phyloP scores from a whole-genome alignment of 169 alveolate species.

The Toxoplasma gondii region DNA sequence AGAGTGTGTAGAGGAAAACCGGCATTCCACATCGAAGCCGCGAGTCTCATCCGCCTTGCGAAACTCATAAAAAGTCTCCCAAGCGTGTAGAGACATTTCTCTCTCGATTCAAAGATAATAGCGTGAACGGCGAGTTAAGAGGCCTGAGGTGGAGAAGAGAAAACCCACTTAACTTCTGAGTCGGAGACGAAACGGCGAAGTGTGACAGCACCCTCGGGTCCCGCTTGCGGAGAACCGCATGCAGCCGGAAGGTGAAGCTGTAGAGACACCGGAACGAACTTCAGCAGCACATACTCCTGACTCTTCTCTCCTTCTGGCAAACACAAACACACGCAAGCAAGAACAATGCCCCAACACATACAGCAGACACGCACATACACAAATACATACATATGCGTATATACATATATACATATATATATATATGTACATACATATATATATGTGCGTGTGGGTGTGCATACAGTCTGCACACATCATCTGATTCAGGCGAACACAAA shows the following conservation, averaged over 20 bases:
- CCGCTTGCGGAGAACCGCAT: not conserved
- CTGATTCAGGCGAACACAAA: not conserved
- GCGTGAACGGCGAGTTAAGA: not conserved
- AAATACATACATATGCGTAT: not conserved
- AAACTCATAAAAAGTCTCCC: too few relatives aligned
- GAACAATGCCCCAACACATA: not conserved
- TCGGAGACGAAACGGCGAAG: slow-evolving; percentile 15
- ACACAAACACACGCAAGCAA: not conserved
- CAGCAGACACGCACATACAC: not conserved
- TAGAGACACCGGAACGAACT: slow-evolving; percentile 27
- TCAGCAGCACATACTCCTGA: slow-evolving; percentile 19
- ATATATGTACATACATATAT: not conserved
- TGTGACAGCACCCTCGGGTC: not conserved
- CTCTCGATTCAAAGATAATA: too few relatives aligned
- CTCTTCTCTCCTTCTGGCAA: not conserved
- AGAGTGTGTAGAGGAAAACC: too few relatives aligned
- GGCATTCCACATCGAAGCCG: too few relatives aligned
- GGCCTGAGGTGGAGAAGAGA: not conserved
- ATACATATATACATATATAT: not conserved
- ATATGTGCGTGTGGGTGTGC: not conserved
- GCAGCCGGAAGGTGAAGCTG: slow-evolving; percentile 28
- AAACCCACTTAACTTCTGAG: not conserved
- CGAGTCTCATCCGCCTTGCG: too few relatives aligned
- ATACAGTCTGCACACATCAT: not conserved
- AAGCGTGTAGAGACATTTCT: too few relatives aligned